phyloP scores from a whole-genome alignment of 805 yeast species.

The Ascoidea asiatica region DNA sequence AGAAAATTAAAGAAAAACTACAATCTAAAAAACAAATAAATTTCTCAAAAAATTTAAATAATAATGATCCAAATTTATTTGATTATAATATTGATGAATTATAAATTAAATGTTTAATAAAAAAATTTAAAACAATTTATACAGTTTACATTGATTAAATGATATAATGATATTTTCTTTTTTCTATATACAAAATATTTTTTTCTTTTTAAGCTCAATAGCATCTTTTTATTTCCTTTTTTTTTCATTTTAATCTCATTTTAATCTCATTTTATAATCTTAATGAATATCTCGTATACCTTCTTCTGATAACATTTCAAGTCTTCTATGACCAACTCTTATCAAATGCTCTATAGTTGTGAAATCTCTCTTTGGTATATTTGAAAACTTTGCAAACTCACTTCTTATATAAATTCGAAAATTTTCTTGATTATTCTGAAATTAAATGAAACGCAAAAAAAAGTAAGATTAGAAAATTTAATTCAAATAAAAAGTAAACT shows the following conservation, averaged over 20 bases:
- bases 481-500: background rate
- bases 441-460: background rate
- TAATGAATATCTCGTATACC: conserved; percentile 10
- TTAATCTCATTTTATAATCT: too few species aligned
- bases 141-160: background rate
- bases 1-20: background rate
- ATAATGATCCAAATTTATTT: conserved; percentile 26
- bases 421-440: conserved; percentile 6
- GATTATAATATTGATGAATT: conserved; percentile 36
- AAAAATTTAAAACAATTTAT: too few species aligned
- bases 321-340: conserved; percentile 9
- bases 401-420: conserved; percentile 7
- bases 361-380: conserved; percentile 9
- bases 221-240: background rate
- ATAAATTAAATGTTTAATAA: too few species aligned
- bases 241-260: background rate
- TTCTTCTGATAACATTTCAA: conserved; percentile 10
- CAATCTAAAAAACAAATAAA: too few species aligned
- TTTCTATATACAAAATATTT: background rate
- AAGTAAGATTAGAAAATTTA: background rate
- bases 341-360: conserved; percentile 10
- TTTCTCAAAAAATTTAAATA: too few species aligned
- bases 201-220: too few species aligned
- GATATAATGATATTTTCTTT: background rate
- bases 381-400: conserved; percentile 7